Evolutionary conservation across 2,329 filamentous ascomycete genomes (phyloP).

Genomic region (Fusarium agapanthi): DNA sequence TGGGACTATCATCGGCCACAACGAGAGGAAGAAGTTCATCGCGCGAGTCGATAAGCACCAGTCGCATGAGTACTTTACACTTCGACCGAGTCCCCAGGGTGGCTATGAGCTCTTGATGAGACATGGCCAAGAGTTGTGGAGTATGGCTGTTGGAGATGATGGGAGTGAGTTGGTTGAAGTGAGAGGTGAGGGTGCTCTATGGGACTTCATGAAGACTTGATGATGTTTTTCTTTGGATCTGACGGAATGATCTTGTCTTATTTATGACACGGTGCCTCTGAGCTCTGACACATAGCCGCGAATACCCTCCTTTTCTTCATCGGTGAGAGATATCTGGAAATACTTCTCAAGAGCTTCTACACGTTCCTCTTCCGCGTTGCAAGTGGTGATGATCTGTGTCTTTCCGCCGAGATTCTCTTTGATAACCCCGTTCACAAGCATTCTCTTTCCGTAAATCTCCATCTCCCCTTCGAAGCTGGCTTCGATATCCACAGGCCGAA

Average conservation of each 20-base stretch:
- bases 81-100: conserved; percentile 41
- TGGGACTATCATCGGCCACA: conserved; percentile 46
- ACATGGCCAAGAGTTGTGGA: conserved; percentile 42
- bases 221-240: background rate
- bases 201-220: conserved; percentile 41
- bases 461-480: conserved; percentile 33
- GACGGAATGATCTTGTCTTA: background rate
- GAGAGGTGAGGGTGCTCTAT: conserved; percentile 42
- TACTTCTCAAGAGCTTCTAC: conserved; percentile 56
- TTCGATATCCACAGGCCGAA: conserved; percentile 51
- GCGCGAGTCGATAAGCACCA: conserved; percentile 38
- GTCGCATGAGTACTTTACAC: conserved; percentile 44
- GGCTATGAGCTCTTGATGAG: conserved; percentile 47
- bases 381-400: conserved; percentile 20
- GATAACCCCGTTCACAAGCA: conserved; percentile 35
- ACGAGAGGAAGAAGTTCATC: conserved; percentile 35
- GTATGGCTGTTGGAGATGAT: conserved; percentile 37
- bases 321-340: conserved; percentile 57
- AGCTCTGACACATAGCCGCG: conserved; percentile 13
- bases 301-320: conserved; percentile 33
- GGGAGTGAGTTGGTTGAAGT: conserved; percentile 39
- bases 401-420: conserved; percentile 32
- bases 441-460: conserved; percentile 38
- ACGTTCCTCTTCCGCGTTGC: conserved; percentile 59
- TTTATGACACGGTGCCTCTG: too few species aligned